These are phyloP conservation scores for Penicillium sclerotiorum DNA, from an alignment of 2,329 filamentous ascomycete species.

Conservation along the genomic window DNA sequence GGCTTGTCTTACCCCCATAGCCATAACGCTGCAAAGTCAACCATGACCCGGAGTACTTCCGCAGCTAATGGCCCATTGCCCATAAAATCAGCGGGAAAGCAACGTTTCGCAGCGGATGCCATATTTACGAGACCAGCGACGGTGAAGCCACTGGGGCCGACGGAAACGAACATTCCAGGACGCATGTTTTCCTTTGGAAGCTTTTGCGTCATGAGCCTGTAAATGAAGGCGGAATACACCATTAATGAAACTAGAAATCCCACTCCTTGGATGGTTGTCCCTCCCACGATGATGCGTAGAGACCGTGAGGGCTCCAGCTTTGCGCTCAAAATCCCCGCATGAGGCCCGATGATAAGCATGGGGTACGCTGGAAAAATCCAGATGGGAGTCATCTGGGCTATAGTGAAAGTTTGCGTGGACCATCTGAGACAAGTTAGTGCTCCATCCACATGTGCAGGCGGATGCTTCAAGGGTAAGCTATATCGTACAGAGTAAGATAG, in stretches of 20 bases:
- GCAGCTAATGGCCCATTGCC: constrained; percentile 58
- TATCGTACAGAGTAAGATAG: constrained; percentile 70
- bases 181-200: constrained; percentile 73
- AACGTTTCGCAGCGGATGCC: constrained; percentile 53
- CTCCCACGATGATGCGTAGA: constrained; percentile 61
- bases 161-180: constrained; percentile 83
- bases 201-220: constrained; percentile 86
- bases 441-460: not conserved
- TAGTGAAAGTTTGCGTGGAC: constrained; percentile 68
- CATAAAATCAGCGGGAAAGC: constrained; percentile 59
- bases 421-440: constrained; percentile 47
- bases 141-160: constrained; percentile 74
- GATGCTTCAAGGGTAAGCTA: not conserved
- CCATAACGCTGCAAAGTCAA: constrained; percentile 72
- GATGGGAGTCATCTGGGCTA: constrained; percentile 82
- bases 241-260: constrained; percentile 70
- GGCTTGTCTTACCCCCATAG: constrained; percentile 64
- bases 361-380: constrained; percentile 90
- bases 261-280: constrained; percentile 64
- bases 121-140: constrained; percentile 63
- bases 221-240: constrained; percentile 83
- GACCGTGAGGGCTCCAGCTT: constrained; percentile 49
- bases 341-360: constrained; percentile 73
- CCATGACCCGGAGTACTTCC: constrained; percentile 57
- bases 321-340: constrained; percentile 63